Evolutionary conservation across 2,329 filamentous ascomycete genomes (phyloP).

Genomic region (Hymenotorrendiella dingleyae): DNA sequence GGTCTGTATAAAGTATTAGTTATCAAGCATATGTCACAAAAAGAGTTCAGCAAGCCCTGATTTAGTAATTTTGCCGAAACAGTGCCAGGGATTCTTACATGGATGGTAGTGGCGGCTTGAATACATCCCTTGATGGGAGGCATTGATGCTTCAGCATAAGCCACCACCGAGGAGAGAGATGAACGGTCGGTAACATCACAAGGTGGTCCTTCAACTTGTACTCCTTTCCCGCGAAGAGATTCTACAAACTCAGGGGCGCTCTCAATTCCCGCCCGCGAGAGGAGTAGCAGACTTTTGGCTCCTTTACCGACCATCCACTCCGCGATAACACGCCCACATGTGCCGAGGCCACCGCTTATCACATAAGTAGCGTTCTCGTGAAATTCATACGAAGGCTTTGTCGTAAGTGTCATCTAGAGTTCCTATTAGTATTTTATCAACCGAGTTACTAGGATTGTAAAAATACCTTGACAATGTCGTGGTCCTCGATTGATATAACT

Average conservation of each 20-base stretch:
- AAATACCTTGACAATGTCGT: no score
- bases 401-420: neutral
- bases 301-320: constrained; percentile 20
- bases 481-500: no score
- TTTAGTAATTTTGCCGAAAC: neutral
- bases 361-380: constrained; percentile 22
- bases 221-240: constrained; percentile 26
- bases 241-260: constrained; percentile 1
- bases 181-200: constrained; percentile 43
- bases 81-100: no score
- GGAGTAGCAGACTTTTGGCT: constrained; percentile 24
- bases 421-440: neutral
- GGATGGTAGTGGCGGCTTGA: constrained; percentile 22
- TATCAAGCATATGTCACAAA: no score
- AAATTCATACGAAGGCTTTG: constrained; percentile 8
- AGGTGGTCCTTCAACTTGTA: constrained; percentile 37
- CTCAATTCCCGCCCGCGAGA: constrained; percentile 22
- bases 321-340: constrained; percentile 22
- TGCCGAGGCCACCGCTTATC: constrained; percentile 29
- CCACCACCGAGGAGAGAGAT: constrained; percentile 4
- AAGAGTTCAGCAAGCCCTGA: no score
- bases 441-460: no score
- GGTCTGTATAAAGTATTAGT: constrained; percentile 16
- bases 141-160: neutral
- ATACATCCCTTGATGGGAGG: constrained; percentile 37